Conservation (phyloP, 2,329 filamentous ascomycete genomes). For the Paracorniculantispora psalliotae region DNA sequence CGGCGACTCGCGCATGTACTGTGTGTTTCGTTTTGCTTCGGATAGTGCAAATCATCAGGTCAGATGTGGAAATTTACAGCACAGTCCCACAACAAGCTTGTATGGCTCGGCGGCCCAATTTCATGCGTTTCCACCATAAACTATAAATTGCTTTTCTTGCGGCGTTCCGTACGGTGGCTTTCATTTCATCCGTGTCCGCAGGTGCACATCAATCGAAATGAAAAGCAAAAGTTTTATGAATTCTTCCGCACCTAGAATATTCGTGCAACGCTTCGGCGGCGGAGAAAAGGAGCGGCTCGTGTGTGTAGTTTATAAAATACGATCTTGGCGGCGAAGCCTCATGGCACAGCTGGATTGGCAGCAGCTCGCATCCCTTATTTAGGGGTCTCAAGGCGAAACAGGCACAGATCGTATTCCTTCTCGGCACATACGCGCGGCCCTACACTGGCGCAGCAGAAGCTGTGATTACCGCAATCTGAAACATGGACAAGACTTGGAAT, state of each 20-base stretch:
- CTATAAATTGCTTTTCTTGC: neutral
- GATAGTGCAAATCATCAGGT: neutral
- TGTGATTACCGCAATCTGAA: neutral
- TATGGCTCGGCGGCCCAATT: neutral
- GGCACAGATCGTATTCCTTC: neutral
- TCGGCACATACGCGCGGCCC: neutral
- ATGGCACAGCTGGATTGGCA: neutral
- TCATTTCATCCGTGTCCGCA: neutral
- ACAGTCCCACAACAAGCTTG: neutral
- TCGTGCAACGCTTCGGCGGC: neutral
- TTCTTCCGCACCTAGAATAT: neutral
- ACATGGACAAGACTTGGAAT: neutral
- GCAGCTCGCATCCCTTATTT: neutral
- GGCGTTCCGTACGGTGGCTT: neutral
- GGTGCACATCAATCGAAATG: too few relatives aligned
- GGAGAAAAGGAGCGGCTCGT: neutral
- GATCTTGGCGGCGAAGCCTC: neutral
- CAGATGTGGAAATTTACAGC: neutral
- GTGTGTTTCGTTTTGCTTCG: neutral
- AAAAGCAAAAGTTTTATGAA: too few relatives aligned
- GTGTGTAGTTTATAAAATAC: neutral
- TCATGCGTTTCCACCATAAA: neutral
- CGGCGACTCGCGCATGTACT: neutral
- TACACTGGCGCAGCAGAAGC: neutral
- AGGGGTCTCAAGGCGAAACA: neutral